Percentiles rank a stretch among this genome's conserved stretches.
Conservation (phyloP, 2,329 filamentous ascomycete genomes). For the Lasiodiplodia sp. region DNA sequence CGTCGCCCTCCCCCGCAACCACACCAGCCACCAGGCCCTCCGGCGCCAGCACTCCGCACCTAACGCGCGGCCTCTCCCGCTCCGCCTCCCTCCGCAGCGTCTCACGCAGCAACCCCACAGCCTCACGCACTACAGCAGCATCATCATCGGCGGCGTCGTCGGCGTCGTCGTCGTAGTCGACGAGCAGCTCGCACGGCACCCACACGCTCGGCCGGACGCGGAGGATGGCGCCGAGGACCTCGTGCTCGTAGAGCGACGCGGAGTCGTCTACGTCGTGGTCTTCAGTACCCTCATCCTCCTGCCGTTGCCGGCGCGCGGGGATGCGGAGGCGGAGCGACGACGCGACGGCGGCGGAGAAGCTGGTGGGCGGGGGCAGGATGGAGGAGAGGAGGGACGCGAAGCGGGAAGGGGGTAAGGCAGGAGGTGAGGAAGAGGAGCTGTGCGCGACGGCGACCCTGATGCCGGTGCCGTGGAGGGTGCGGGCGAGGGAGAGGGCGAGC, state of each 20-base stretch:
- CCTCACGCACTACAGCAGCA: not conserved
- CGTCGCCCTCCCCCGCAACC: not conserved
- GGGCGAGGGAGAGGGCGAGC: conserved; percentile 3
- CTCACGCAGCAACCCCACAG: not conserved
- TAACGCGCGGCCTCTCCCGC: not conserved
- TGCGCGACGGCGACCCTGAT: not conserved
- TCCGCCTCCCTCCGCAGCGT: not conserved
- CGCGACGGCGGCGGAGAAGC: conserved; percentile 11
- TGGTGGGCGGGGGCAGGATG: not conserved
- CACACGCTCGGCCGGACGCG: conserved; percentile 1
- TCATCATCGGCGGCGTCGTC: not conserved
- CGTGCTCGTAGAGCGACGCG: conserved; percentile 13
- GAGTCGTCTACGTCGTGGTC: not conserved
- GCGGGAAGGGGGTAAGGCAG: not conserved
- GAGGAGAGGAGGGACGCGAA: not conserved
- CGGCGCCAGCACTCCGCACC: conserved; percentile 15
- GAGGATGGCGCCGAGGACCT: conserved; percentile 9
- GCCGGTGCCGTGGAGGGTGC: conserved; percentile 12
- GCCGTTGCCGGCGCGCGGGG: not conserved
- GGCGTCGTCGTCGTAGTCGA: not conserved
- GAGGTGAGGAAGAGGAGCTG: not conserved
- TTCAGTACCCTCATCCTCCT: not conserved
- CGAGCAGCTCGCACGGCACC: conserved; percentile 16
- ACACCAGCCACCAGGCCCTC: not conserved
- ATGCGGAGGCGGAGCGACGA: not conserved